phyloP scores from a whole-genome alignment of 2,329 filamentous ascomycete genomes.

The Epicoccum nigrum region DNA sequence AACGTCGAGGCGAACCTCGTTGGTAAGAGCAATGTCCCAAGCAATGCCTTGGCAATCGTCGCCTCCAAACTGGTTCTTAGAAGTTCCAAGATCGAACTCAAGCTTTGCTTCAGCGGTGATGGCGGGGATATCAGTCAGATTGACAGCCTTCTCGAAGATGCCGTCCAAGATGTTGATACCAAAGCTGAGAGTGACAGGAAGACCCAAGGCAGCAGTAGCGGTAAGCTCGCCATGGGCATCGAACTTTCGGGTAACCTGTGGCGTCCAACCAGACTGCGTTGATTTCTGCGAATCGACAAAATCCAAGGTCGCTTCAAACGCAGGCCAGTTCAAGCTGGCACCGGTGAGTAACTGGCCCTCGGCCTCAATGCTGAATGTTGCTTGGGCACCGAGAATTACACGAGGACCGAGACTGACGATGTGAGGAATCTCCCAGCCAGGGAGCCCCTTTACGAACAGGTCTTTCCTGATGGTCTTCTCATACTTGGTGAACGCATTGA shows the following conservation, averaged over 20 bases:
- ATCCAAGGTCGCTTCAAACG: slow-evolving; percentile 8
- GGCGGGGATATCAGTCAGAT: slow-evolving; percentile 12
- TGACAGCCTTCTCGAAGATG: slow-evolving; percentile 9
- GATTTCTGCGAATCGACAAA: slow-evolving; percentile 12
- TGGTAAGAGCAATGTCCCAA: slow-evolving; percentile 14
- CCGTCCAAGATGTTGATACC: slow-evolving; percentile 9
- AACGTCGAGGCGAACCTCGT: slow-evolving; percentile 12
- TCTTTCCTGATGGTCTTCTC: slow-evolving; percentile 14
- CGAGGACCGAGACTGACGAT: slow-evolving; percentile 10
- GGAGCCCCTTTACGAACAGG: slow-evolving; percentile 9
- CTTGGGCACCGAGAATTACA: slow-evolving; percentile 6
- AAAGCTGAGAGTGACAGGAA: slow-evolving; percentile 11
- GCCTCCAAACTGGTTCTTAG: slow-evolving; percentile 8
- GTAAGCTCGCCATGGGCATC: slow-evolving; percentile 11
- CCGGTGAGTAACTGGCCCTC: slow-evolving; percentile 13
- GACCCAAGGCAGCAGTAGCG: slow-evolving; percentile 12
- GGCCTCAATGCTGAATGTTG: slow-evolving; percentile 12
- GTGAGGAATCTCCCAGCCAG: slow-evolving; percentile 12
- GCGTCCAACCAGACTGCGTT: slow-evolving; percentile 13
- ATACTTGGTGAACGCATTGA: slow-evolving; percentile 13
- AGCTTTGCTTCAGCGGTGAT: slow-evolving; percentile 15
- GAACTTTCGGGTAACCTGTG: slow-evolving; percentile 10
- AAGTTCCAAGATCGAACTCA: slow-evolving; percentile 12
- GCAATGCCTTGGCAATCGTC: slow-evolving; percentile 12
- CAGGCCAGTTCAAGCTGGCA: slow-evolving; percentile 12